These are phyloP conservation scores for Xylariaceae sp. DNA, from an alignment of 2,329 filamentous ascomycete species.

Conservation along the genomic window DNA sequence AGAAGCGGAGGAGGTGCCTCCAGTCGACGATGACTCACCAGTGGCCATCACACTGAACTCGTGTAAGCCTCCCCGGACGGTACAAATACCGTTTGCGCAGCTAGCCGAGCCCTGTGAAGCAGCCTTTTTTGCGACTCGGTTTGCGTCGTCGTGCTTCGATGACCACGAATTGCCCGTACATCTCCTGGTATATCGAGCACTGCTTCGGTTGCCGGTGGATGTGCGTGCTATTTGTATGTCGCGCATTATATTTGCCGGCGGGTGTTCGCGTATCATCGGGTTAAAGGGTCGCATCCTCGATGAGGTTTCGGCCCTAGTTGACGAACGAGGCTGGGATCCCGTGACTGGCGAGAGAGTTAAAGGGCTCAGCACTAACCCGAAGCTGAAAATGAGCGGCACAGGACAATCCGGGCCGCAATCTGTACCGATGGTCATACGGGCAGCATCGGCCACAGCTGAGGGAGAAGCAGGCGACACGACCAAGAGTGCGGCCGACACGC, in stretches of 20 bases:
- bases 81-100: slow-evolving; percentile 62
- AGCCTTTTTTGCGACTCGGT: slow-evolving; percentile 60
- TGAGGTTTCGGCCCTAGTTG: slow-evolving; percentile 64
- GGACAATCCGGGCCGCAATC: slow-evolving; percentile 15
- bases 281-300: slow-evolving; percentile 70
- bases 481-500: slow-evolving; percentile 38
- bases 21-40: slow-evolving; percentile 32
- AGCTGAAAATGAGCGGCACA: slow-evolving; percentile 33
- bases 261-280: slow-evolving; percentile 72
- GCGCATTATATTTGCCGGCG: slow-evolving; percentile 80
- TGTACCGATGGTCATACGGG: slow-evolving; percentile 18
- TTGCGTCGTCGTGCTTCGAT: slow-evolving; percentile 58
- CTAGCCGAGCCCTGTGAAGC: slow-evolving; percentile 71
- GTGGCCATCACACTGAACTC: slow-evolving; percentile 43
- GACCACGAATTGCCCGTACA: slow-evolving; percentile 82
- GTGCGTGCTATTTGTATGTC: slow-evolving; percentile 81
- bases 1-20: slow-evolving; percentile 36
- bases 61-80: slow-evolving; percentile 43
- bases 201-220: slow-evolving; percentile 74
- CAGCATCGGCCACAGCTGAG: slow-evolving; percentile 18
- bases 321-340: slow-evolving; percentile 68
- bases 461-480: slow-evolving; percentile 30
- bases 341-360: slow-evolving; percentile 66
- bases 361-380: slow-evolving; percentile 42
- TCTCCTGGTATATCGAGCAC: slow-evolving; percentile 66